Conservation (phyloP, 164 flowering plant genomes). For the Berberis thunbergii region DNA sequence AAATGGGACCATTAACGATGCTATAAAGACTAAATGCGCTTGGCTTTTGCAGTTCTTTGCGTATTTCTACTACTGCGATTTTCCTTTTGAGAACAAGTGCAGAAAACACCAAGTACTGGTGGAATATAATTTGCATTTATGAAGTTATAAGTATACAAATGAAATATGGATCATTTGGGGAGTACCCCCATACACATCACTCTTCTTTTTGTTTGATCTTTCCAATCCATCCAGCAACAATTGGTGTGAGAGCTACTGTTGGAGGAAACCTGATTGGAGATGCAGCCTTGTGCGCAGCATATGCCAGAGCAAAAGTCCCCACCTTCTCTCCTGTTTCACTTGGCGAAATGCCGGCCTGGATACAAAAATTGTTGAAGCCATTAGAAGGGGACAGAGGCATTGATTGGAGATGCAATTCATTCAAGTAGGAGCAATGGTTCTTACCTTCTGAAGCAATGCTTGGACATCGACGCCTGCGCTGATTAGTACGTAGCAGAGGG, state of each 20-base stretch:
- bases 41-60: not conserved
- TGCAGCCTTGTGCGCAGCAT: slow-evolving; percentile 98
- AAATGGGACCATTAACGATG: no score
- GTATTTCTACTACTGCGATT: not conserved
- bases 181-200: slow-evolving; percentile 4
- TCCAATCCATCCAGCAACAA: slow-evolving; percentile 89
- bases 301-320: slow-evolving; percentile 91
- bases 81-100: not conserved
- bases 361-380: not conserved
- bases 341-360: slow-evolving; percentile 39
- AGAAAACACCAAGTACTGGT: not conserved
- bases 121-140: not conserved
- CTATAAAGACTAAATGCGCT: no score
- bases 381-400: not conserved
- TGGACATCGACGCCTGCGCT: slow-evolving; percentile 78
- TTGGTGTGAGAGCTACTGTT: slow-evolving; percentile 89
- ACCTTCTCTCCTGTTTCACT: slow-evolving; percentile 71
- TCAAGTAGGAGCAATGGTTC: not conserved
- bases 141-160: not conserved
- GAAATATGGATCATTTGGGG: not conserved
- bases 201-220: slow-evolving; percentile 55
- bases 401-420: not conserved
- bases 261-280: slow-evolving; percentile 97
- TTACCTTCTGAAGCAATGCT: slow-evolving; percentile 72
- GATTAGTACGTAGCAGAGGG: slow-evolving; percentile 68